Percentiles rank a stretch among this genome's conserved stretches.
Conservation (phyloP, 768 basidiomycete species). For the Boletus rubropictus region DNA sequence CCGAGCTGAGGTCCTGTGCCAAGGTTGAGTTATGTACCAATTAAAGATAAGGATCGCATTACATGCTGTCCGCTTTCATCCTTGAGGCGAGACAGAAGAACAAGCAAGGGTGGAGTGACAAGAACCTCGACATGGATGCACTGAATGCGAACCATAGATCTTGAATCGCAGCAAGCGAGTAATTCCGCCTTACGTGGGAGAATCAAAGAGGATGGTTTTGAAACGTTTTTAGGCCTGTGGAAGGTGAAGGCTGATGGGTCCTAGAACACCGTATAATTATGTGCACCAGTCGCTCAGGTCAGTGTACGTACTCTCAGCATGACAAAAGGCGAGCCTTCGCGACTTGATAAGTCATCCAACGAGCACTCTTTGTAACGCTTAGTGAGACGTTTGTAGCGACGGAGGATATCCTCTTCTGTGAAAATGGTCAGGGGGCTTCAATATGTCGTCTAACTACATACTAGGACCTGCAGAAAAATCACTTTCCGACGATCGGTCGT, state of each 20-base stretch:
- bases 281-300: background rate
- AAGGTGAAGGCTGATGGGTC: constrained; percentile 6
- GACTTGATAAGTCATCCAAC: constrained; percentile 34
- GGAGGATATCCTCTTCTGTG: constrained; percentile 28
- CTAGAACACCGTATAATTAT: constrained; percentile 7
- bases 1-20: constrained; percentile 33
- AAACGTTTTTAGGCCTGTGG: constrained; percentile 1
- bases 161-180: background rate
- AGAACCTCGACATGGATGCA: constrained; percentile 36
- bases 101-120: constrained; percentile 53
- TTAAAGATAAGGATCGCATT: constrained; percentile 14
- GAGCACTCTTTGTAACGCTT: constrained; percentile 41
- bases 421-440: constrained; percentile 9
- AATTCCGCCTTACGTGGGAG: constrained; percentile 4
- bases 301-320: constrained; percentile 36
- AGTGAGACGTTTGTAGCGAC: constrained; percentile 44
- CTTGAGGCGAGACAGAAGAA: constrained; percentile 40
- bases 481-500: constrained; percentile 35
- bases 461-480: constrained; percentile 39
- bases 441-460: constrained; percentile 5
- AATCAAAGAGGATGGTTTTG: constrained; percentile 1
- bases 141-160: constrained; percentile 34
- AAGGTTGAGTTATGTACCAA: constrained; percentile 6
- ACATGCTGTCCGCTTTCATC: constrained; percentile 46
- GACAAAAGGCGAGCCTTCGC: constrained; percentile 46